Base-by-base conservation (phyloP, 768 basidiomycete species). In the Rhodocollybia butyracea region DNA sequence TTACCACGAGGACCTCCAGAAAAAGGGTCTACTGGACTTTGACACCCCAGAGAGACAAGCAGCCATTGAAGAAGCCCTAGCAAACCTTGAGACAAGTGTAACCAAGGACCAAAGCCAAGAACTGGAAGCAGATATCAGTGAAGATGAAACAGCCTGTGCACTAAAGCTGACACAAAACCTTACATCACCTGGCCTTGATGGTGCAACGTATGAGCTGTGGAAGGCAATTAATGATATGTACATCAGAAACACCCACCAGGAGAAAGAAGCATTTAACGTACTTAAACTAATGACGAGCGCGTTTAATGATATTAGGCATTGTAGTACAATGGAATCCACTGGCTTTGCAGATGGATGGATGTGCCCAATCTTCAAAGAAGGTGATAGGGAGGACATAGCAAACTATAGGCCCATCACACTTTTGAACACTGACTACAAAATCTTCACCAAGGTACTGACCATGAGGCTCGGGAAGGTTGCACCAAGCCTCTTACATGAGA, bases 401-500 rank as follows among this genome's bases (percentile, higher is more conserved):
- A 66, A 61, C 29, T 68, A 68, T 36, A 0, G 59, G 0, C 66
- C 64, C 0, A 68, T 68, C 0, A 66, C 62, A 0, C 57, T 68
- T 0, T 50, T 73, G 0, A 72, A 74, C 46, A 60, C 66, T 0
- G 67, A 72, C 52, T 73, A 73, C 10, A 73, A 73, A 40, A 22
- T 70, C 0, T 48, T 72, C 30, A 74, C 66, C 0, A 72, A 67
- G 42, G 55, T 39, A 0, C 60, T 73, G 0, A 58, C 51, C 0
- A 60, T 47, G 43, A 66, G 0, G 69, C 29, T 72, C 0, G 61
- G 57, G 1, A 11, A 22, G 2, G 53, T 41, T 5, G 58, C 27
- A 0, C 50, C 36, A 0, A 15, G 12, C 0, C 19, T 64, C 0
- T 55, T 70, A 0, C 67, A 68, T 51, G 32, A 22, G 19, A 41